These are phyloP conservation scores for Chytriomyces sp. DNA, from an alignment of 192 early-diverging fungal species.

Conservation along the genomic window DNA sequence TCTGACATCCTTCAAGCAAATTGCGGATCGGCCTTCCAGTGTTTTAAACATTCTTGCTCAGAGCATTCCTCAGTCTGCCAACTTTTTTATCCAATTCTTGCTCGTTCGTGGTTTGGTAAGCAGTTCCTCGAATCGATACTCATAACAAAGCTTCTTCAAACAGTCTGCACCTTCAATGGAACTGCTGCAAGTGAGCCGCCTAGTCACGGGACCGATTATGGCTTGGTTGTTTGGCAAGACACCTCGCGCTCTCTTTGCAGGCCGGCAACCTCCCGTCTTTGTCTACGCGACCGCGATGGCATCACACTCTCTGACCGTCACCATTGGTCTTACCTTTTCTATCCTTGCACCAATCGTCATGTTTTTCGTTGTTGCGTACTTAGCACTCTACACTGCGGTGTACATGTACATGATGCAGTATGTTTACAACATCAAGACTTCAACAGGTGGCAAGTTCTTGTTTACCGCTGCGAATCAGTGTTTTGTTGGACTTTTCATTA, in stretches of 20 bases:
- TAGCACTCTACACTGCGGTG: slow-evolving; percentile 69
- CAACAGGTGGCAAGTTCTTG: slow-evolving; percentile 45
- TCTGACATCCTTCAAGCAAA: slow-evolving; percentile 49
- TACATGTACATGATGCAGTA: slow-evolving; percentile 79
- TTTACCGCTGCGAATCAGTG: slow-evolving; percentile 40
- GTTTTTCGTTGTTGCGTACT: slow-evolving; percentile 76
- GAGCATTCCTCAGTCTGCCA: slow-evolving; percentile 72
- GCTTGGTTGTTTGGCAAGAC: slow-evolving; percentile 70
- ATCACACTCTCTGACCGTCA: slow-evolving; percentile 37
- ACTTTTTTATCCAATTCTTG: slow-evolving; percentile 85
- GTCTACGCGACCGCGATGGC: slow-evolving; percentile 32
- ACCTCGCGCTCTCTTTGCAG: slow-evolving; percentile 65
- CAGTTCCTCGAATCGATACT: not conserved
- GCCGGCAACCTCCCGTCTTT: slow-evolving; percentile 50
- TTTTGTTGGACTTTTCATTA: slow-evolving; percentile 56
- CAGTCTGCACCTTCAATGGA: slow-evolving; percentile 63
- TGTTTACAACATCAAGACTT: slow-evolving; percentile 46
- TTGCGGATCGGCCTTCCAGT: slow-evolving; percentile 56
- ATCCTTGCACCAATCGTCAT: slow-evolving; percentile 80
- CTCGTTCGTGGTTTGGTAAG: slow-evolving; percentile 66
- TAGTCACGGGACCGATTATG: slow-evolving; percentile 62
- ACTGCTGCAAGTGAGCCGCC: slow-evolving; percentile 66
- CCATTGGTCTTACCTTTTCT: slow-evolving; percentile 75
- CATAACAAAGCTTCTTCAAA: not conserved
- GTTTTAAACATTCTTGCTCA: slow-evolving; percentile 55